These are phyloP conservation scores for Rhizopogon rudus DNA, from an alignment of 768 basidiomycete genomes.

Conservation along the genomic window DNA sequence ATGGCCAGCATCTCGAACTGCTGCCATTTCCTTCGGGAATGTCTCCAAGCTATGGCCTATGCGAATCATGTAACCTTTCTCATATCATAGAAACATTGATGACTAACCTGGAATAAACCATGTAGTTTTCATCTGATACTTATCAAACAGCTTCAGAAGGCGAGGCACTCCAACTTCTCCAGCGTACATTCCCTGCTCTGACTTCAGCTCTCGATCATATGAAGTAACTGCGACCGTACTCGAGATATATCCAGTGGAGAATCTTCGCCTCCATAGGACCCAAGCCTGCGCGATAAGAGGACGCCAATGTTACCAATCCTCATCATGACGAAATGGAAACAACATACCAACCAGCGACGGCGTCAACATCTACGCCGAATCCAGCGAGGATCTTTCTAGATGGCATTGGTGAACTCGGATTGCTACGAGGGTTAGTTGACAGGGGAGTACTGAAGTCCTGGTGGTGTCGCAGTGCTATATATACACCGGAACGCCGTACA, in stretches of 20 bases:
- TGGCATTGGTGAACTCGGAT: conserved; percentile 26
- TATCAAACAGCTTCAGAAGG: conserved; percentile 61
- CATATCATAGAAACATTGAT: neutral
- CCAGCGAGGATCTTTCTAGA: conserved; percentile 48
- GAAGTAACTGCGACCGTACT: conserved; percentile 22
- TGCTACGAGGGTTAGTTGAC: neutral
- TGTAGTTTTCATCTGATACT: conserved; percentile 59
- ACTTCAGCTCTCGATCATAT: neutral
- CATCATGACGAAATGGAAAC: neutral
- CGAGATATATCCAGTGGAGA: conserved; percentile 65
- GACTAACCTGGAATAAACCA: conserved; percentile 66
- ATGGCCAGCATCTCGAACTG: conserved; percentile 67
- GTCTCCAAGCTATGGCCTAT: conserved; percentile 70
- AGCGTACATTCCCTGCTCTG: conserved; percentile 55
- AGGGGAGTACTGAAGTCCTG: neutral
- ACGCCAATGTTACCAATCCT: neutral
- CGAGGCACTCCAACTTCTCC: conserved; percentile 67
- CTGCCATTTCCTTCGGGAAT: conserved; percentile 65
- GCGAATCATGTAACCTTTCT: neutral
- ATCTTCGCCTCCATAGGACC: conserved; percentile 71
- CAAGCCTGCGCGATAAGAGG: conserved; percentile 39
- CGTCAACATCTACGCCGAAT: conserved; percentile 71
- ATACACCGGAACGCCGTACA: neutral
- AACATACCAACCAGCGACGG: conserved; percentile 60
- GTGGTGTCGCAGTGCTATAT: neutral